These are phyloP conservation scores for Cutaneotrichosporon sp. DNA, from an alignment of 1,284 basidiomycete species.

Conservation along the genomic window DNA sequence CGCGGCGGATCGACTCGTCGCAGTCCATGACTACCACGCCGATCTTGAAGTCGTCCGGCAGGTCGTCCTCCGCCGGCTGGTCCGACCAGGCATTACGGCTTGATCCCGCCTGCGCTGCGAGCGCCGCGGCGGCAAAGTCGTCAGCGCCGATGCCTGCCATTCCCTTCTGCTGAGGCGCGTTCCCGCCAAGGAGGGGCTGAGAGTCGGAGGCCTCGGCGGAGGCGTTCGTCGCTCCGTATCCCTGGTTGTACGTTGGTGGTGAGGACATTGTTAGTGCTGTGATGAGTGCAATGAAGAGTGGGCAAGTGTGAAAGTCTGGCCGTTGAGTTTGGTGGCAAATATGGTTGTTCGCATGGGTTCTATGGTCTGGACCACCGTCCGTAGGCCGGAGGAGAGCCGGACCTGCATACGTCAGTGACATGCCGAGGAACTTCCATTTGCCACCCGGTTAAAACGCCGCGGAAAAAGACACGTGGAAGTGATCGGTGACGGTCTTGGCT, in stretches of 20 bases:
- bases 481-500: not conserved
- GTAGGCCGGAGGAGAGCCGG: no score
- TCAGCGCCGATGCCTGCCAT: conserved; percentile 2
- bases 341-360: no score
- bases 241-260: conserved; percentile 33
- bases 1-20: conserved; percentile 45
- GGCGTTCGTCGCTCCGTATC: conserved; percentile 30
- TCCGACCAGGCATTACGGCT: conserved; percentile 43
- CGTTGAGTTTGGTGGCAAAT: conserved; percentile 3
- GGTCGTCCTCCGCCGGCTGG: conserved; percentile 37
- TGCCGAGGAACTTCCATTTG: not conserved
- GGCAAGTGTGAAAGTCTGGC: no score
- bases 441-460: not conserved
- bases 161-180: conserved; percentile 6
- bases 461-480: not conserved
- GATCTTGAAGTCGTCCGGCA: conserved; percentile 47
- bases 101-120: conserved; percentile 4
- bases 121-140: conserved; percentile 5
- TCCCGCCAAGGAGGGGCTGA: conserved; percentile 29
- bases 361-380: no score
- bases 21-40: conserved; percentile 47
- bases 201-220: conserved; percentile 17
- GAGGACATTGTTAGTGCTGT: conserved; percentile 29
- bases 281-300: no score
- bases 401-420: not conserved